Percentiles rank a stretch among this genome's conserved stretches.
phyloP scores from a whole-genome alignment of 768 basidiomycete genomes.

The Lactifluus subvellereus region DNA sequence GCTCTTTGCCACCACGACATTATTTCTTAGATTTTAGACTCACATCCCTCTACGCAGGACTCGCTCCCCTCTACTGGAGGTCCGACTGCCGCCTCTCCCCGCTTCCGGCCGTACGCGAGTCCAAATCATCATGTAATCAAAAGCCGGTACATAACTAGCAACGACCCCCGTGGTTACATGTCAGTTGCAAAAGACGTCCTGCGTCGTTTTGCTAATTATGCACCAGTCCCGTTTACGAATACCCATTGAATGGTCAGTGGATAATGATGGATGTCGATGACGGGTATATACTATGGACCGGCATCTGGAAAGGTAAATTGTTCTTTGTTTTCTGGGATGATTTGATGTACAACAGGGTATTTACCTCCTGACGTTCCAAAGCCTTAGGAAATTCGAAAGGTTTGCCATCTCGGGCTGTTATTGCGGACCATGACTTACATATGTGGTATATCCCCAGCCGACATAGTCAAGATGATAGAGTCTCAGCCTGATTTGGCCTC shows the following conservation, averaged over 20 bases:
- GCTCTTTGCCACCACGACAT: conserved; percentile 8
- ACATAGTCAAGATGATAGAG: conserved; percentile 91
- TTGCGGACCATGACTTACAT: conserved; percentile 6
- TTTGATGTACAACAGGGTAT: background rate
- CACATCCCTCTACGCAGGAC: conserved; percentile 26
- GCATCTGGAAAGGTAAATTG: conserved; percentile 82
- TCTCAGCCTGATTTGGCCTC: conserved; percentile 82
- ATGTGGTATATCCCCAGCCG: conserved; percentile 44
- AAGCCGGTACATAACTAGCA: conserved; percentile 84
- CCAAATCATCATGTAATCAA: conserved; percentile 77
- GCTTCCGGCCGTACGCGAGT: conserved; percentile 66
- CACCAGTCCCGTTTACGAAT: conserved; percentile 76
- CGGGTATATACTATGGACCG: conserved; percentile 88
- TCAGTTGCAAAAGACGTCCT: conserved; percentile 34
- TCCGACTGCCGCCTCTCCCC: conserved; percentile 28
- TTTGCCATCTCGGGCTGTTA: conserved; percentile 27
- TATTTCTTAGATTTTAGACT: background rate
- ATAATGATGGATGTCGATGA: conserved; percentile 96
- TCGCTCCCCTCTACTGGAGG: conserved; percentile 31
- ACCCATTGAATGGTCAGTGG: conserved; percentile 85
- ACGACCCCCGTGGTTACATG: conserved; percentile 87
- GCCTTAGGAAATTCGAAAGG: conserved; percentile 89
- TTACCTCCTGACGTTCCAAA: conserved; percentile 31
- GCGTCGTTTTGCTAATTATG: conserved; percentile 9
- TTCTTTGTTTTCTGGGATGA: background rate